Base-by-base conservation (phyloP, 345 rosid species). In the Toxicodendron radicans region DNA sequence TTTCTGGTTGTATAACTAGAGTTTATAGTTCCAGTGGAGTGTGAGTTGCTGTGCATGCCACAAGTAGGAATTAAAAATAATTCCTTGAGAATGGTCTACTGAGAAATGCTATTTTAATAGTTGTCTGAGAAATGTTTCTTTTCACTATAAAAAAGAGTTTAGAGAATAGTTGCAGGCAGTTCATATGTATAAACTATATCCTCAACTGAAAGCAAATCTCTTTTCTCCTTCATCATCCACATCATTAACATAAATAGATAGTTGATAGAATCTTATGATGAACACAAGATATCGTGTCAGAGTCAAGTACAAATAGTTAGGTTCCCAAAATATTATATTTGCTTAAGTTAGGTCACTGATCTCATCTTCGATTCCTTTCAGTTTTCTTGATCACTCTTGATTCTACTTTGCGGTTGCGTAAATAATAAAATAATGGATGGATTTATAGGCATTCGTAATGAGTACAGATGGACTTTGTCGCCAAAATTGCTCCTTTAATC, bases 91-190 rank as follows among this genome's bases (percentile, higher is more conserved):
- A 66, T 56, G 75, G 54, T 52, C 61, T 41, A 18, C 56, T 2
- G 45, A 9, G 11, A 13, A 33, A 38, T 43, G 35, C 10, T 32
- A 51, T 41, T 61, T 21, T 51, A 63, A 66, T 51, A 21, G 9
- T 17, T 68, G 61, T 63, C 61, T 63, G 23, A 54, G 62, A 63
- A 52, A 30, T 35, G 66, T 69, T 70, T 41, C 46, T 62, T 58
- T 79, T 20, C 58, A 30, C 69, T 58, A 70, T 24, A 79, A 79
- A 23, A 71, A 45, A 73, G 62, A 49, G 73, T 38, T 6, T 38
- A 64, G 84, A 78, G 82, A 79, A 73, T 76, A 70, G 82, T 79
- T 71, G 75, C 78, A 49, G 72, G 82, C 56, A 70, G 79, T 75
- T 38, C 62, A 12, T 66, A 49, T 57, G 60, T 66, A 78, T 77